Conservation (phyloP, 148 eudicot species). For the Silene uniflora region DNA sequence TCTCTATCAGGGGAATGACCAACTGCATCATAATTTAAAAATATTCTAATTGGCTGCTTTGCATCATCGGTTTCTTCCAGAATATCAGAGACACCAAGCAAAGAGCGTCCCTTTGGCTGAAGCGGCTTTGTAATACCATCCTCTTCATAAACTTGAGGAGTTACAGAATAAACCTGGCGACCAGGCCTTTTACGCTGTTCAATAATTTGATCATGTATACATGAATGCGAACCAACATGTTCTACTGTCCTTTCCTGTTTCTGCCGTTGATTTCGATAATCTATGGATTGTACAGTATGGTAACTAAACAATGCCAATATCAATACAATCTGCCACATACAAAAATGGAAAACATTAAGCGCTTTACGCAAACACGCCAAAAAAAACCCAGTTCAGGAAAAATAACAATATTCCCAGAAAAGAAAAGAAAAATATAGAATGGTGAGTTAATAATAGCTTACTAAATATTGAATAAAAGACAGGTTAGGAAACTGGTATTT, state of each 20-base stretch:
- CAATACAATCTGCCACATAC: conserved; percentile 50
- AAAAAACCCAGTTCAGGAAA: background rate
- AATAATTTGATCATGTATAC: conserved; percentile 95
- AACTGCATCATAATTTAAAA: conserved; percentile 94
- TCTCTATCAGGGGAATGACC: conserved; percentile 95
- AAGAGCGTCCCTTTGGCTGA: conserved; percentile 54
- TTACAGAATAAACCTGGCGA: conserved; percentile 69
- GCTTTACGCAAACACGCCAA: background rate
- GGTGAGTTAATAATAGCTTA: background rate
- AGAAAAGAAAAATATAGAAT: background rate
- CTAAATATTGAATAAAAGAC: background rate
- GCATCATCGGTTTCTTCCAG: conserved; percentile 38
- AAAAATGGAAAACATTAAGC: background rate
- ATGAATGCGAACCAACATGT: conserved; percentile 65
- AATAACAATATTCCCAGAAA: background rate
- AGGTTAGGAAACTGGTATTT: background rate
- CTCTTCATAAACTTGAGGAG: conserved; percentile 76
- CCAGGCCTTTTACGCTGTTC: conserved; percentile 87
- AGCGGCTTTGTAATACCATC: conserved; percentile 37
- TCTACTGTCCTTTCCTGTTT: conserved; percentile 35
- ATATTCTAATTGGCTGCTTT: conserved; percentile 88
- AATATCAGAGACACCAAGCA: conserved; percentile 48
- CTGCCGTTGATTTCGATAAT: conserved; percentile 30
- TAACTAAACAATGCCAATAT: conserved; percentile 40
- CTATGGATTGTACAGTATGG: conserved; percentile 40